phyloP scores from a whole-genome alignment of 306 rosid species.

The Clitoria ternatea region DNA sequence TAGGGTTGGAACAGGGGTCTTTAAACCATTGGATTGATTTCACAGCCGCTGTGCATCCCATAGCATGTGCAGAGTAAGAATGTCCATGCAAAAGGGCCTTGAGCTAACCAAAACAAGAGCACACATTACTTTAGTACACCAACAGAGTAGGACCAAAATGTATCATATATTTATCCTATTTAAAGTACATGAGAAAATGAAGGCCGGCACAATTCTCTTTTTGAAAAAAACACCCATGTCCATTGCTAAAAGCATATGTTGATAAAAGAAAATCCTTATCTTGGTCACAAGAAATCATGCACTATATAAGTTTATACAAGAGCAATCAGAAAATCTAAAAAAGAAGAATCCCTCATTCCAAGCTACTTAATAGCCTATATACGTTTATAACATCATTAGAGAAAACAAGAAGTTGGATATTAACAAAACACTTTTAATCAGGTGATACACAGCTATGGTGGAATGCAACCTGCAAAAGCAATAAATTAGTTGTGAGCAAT shows the following conservation, averaged over 20 bases:
- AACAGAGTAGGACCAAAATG: slow-evolving; percentile 19
- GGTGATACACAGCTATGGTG: slow-evolving; percentile 2
- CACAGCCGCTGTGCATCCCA: slow-evolving; percentile 90
- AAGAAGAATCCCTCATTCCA: slow-evolving; percentile 11
- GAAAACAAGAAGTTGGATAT: slow-evolving; percentile 7
- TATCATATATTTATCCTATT: too few species aligned
- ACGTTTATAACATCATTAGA: background rate
- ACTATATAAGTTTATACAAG: background rate
- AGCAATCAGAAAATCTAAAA: slow-evolving; percentile 9
- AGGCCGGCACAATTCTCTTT: background rate
- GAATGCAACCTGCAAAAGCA: slow-evolving; percentile 17
- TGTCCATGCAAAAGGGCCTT: slow-evolving; percentile 96
- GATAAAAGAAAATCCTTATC: background rate
- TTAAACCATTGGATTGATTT: slow-evolving; percentile 89
- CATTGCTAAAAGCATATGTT: background rate
- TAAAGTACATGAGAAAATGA: too few species aligned
- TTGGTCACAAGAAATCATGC: background rate
- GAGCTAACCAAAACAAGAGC: slow-evolving; percentile 51
- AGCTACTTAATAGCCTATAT: slow-evolving; percentile 3
- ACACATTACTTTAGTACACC: slow-evolving; percentile 18
- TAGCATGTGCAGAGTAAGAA: slow-evolving; percentile 86
- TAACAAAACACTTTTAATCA: background rate
- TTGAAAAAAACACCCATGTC: background rate
- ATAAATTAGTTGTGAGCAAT: background rate
- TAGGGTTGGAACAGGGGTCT: slow-evolving; percentile 67